Evolutionary conservation across 1,139 yeast genomes (phyloP).

Genomic region (Protomyces inouyei): DNA sequence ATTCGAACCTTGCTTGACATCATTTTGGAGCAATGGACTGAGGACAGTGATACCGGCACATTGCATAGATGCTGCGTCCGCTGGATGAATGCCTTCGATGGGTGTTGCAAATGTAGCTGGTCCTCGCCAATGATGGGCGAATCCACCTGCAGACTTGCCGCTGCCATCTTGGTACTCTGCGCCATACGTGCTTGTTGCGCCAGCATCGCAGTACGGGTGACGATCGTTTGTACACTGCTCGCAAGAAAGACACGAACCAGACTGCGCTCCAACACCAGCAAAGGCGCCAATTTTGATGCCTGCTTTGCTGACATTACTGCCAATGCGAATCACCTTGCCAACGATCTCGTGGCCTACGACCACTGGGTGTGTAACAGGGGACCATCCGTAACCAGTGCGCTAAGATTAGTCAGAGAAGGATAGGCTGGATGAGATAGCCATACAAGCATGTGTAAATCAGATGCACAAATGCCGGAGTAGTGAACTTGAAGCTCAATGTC

Average conservation of each 20-base stretch:
- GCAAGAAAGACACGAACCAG: conserved; percentile 49
- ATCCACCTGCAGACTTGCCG: conserved; percentile 52
- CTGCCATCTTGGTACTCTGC: conserved; percentile 34
- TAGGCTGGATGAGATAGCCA: no score
- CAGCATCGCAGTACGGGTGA: conserved; percentile 49
- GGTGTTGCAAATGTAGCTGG: conserved; percentile 52
- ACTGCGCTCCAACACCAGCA: conserved; percentile 59
- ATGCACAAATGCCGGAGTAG: conserved; percentile 54
- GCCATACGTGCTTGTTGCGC: conserved; percentile 44
- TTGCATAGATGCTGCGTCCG: conserved; percentile 50
- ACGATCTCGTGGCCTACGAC: conserved; percentile 53
- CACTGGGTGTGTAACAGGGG: conserved; percentile 38
- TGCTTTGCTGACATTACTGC: conserved; percentile 43
- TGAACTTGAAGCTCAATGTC: conserved; percentile 32
- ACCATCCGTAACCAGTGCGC: conserved; percentile 42
- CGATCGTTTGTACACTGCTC: conserved; percentile 45
- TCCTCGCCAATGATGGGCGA: conserved; percentile 53
- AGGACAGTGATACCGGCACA: conserved; percentile 65
- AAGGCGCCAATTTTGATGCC: conserved; percentile 51
- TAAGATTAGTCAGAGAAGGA: no score
- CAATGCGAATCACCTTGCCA: conserved; percentile 52
- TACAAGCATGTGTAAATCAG: conserved; percentile 49
- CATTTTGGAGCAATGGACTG: conserved; percentile 53
- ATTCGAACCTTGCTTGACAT: conserved; percentile 46
- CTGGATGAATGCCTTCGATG: conserved; percentile 52